Evolutionary conservation across 192 early-diverging fungal species (phyloP).

Genomic region (Coemansia sp.): DNA sequence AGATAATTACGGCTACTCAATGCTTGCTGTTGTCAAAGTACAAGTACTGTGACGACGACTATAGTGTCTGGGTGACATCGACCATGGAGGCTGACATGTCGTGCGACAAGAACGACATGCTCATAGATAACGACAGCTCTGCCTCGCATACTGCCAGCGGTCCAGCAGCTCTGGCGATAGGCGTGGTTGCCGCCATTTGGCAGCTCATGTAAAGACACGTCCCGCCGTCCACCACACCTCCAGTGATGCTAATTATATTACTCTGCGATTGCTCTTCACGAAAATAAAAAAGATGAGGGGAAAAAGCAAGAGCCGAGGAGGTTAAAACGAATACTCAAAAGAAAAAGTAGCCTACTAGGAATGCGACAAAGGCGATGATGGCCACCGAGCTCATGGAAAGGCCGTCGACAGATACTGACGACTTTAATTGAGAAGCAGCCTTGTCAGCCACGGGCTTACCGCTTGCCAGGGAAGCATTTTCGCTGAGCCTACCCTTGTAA

Average conservation of each 20-base stretch:
- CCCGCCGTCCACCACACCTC: no score
- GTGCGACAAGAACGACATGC: neutral
- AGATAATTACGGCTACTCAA: neutral
- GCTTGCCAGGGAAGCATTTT: conserved; percentile 5
- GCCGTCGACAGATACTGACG: conserved; percentile 48
- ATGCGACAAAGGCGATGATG: conserved; percentile 57
- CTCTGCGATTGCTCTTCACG: no score
- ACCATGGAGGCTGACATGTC: neutral
- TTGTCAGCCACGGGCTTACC: conserved; percentile 16
- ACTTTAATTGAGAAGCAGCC: neutral
- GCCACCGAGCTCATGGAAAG: conserved; percentile 61
- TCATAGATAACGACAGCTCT: neutral
- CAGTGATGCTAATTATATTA: no score
- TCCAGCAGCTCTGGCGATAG: neutral
- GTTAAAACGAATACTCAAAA: conserved; percentile 42
- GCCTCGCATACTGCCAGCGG: neutral
- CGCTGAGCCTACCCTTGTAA: conserved; percentile 16
- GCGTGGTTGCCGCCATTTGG: neutral
- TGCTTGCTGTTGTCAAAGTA: neutral
- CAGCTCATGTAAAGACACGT: neutral
- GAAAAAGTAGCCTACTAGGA: conserved; percentile 64
- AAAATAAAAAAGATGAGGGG: neutral
- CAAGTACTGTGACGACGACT: neutral
- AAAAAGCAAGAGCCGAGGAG: neutral
- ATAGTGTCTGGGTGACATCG: neutral